Percentiles rank a stretch among this genome's conserved stretches.
These are phyloP conservation scores for Coniella vitis DNA, from an alignment of 2,329 filamentous ascomycete species.

Conservation along the genomic window DNA sequence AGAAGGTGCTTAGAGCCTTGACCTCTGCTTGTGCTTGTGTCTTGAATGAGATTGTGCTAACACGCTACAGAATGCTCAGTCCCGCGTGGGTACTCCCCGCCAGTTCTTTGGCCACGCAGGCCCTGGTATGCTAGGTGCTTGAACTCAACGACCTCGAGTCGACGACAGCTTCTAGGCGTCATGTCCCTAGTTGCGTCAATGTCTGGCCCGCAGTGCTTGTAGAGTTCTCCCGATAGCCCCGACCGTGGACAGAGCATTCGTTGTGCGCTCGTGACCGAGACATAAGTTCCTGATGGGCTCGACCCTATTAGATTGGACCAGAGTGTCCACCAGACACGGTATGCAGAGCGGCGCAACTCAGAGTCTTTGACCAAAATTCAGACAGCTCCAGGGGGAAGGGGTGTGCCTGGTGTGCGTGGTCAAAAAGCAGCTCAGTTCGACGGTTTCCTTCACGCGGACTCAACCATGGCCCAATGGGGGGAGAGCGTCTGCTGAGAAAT, in stretches of 20 bases:
- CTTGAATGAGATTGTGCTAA: constrained; percentile 31
- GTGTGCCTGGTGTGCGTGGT: too few species aligned
- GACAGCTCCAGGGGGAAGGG: too few species aligned
- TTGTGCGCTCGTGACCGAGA: constrained; percentile 3
- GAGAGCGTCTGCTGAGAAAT: too few species aligned
- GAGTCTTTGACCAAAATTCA: too few species aligned
- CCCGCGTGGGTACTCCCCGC: constrained; percentile 16
- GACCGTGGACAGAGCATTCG: constrained; percentile 19
- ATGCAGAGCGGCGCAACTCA: too few species aligned
- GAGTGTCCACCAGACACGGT: neutral
- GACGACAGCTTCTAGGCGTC: constrained; percentile 11
- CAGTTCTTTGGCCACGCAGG: constrained; percentile 40
- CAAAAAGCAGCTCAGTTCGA: too few species aligned
- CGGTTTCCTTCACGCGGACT: too few species aligned
- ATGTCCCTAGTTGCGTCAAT: constrained; percentile 7
- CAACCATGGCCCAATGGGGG: too few species aligned
- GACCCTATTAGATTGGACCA: too few species aligned
- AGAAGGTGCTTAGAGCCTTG: constrained; percentile 47
- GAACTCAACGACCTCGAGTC: constrained; percentile 24
- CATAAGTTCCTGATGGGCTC: neutral
- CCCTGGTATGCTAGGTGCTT: constrained; percentile 52
- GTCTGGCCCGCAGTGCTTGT: neutral
- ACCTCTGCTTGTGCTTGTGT: constrained; percentile 19
- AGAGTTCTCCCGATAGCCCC: constrained; percentile 15
- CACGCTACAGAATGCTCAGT: constrained; percentile 38